Base-by-base conservation (phyloP, 2,329 filamentous ascomycete species). In the Trichocomaceae sp. region DNA sequence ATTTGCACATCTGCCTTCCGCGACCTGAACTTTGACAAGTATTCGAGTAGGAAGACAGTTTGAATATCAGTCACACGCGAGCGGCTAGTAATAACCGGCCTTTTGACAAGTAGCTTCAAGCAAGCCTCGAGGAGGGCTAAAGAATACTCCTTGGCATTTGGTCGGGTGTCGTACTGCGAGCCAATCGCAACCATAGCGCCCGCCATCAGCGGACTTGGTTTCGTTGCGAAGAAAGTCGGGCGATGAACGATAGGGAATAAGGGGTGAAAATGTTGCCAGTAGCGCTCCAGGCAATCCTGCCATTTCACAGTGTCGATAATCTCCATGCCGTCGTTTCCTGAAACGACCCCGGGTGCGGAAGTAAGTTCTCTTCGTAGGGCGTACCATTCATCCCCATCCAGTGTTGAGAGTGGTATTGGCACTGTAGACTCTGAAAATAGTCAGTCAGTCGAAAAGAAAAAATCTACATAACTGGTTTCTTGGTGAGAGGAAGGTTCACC, bases 331-430 rank as follows among this genome's bases (percentile, higher is more conserved):
- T 62, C 52, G 65, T 64, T 50, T 63, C 60, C 57, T 60, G 63
- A 61, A 63, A 69, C 41, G 64, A 67, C 46, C 61, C 66, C 61
- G 62, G 64, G 60, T 63, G 68, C 55, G 63, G 64, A 60, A 66
- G 67, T 58, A 65, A 65, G 60, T 61, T 70, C 61, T 66, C 68
- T 58, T 70, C 69, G 64, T 69, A 75, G 58, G 63, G 64, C 56
- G 67, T 62, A 59, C 64, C 63, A 64, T 62, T 71, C 61, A 66
- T 63, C 55, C 66, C 66, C 61, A 66, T 65, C 73, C 72, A 75
- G 53, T 62, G 65, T 58, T 65, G 66, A 63, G 68, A 71, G 61
- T 65, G 68, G 60, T 71, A 71, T 57, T 68, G 68, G 62, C 66
- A 74, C 46, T 67, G 65, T 47, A 70, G 64, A 59, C 61, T 63